Conservation (phyloP, 306 rosid genomes). For the Begonia loranthoides region DNA sequence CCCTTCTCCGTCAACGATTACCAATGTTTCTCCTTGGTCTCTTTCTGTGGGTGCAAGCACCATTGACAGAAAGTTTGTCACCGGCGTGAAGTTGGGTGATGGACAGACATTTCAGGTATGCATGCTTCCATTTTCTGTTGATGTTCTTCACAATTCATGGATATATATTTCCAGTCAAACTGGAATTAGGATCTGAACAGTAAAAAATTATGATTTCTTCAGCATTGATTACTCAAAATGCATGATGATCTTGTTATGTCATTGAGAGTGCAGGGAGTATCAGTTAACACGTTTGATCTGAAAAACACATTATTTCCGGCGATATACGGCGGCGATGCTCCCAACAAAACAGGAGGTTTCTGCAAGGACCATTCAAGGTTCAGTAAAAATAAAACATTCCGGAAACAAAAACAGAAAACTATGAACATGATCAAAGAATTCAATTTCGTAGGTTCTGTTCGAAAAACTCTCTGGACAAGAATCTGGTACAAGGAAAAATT, state of each 20-base stretch:
- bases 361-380: conserved; percentile 6
- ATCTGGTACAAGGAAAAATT: conserved; percentile 9
- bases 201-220: background rate
- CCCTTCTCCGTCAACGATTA: conserved; percentile 7
- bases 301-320: conserved; percentile 4
- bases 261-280: conserved; percentile 4
- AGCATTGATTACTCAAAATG: background rate
- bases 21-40: conserved; percentile 29
- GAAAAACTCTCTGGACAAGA: conserved; percentile 3
- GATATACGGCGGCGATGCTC: conserved; percentile 12
- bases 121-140: background rate
- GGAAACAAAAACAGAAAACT: background rate
- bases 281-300: conserved; percentile 10
- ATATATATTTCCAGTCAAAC: too few species aligned
- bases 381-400: background rate
- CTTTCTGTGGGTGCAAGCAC: conserved; percentile 36
- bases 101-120: conserved; percentile 21
- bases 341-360: conserved; percentile 9
- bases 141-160: background rate
- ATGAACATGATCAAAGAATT: background rate
- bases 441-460: conserved; percentile 6
- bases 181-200: too few species aligned
- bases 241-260: background rate
- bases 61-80: conserved; percentile 27
- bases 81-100: conserved; percentile 25